Percentiles rank a stretch among this genome's conserved stretches.
Conservation (phyloP, 2,329 filamentous ascomycete species). For the Nemania abortiva region DNA sequence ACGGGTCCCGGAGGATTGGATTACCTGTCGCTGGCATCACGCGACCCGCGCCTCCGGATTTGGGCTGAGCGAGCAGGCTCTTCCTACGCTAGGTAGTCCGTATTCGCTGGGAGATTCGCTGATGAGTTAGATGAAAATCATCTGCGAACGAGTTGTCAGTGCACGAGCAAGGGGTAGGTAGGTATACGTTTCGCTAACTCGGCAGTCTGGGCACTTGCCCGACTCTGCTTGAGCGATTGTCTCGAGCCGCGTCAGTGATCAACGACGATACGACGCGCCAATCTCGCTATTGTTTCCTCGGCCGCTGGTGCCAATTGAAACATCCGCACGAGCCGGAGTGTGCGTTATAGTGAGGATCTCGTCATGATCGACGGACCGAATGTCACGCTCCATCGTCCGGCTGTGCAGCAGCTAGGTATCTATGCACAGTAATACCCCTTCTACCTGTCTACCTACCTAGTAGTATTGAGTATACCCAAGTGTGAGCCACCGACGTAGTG, state of each 20-base stretch:
- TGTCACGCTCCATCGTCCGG: conserved; percentile 31
- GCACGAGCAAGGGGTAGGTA: conserved; percentile 8
- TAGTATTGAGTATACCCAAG: background rate
- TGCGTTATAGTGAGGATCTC: conserved; percentile 11
- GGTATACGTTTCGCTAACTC: background rate
- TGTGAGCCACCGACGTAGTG: conserved; percentile 1
- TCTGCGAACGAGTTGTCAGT: background rate
- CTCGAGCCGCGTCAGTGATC: conserved; percentile 12
- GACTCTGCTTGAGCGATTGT: background rate
- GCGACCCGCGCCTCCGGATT: conserved; percentile 23
- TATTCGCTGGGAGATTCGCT: background rate
- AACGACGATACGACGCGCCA: conserved; percentile 9
- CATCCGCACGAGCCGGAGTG: conserved; percentile 29
- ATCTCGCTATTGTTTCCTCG: conserved; percentile 15
- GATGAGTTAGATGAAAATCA: background rate
- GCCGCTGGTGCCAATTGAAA: conserved; percentile 21
- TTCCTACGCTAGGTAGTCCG: background rate
- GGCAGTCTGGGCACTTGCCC: background rate
- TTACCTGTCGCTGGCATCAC: conserved; percentile 33
- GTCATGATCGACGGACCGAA: conserved; percentile 32
- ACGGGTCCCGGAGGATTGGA: conserved; percentile 34
- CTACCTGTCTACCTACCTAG: background rate
- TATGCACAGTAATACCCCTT: conserved; percentile 16
- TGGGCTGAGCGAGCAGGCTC: conserved; percentile 3
- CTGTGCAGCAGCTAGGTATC: conserved; percentile 11